Evolutionary conservation across 1,284 basidiomycete genomes (phyloP), one percentile per base, ranked within the genome.

Genomic region (Moniliella sp.): DNA sequence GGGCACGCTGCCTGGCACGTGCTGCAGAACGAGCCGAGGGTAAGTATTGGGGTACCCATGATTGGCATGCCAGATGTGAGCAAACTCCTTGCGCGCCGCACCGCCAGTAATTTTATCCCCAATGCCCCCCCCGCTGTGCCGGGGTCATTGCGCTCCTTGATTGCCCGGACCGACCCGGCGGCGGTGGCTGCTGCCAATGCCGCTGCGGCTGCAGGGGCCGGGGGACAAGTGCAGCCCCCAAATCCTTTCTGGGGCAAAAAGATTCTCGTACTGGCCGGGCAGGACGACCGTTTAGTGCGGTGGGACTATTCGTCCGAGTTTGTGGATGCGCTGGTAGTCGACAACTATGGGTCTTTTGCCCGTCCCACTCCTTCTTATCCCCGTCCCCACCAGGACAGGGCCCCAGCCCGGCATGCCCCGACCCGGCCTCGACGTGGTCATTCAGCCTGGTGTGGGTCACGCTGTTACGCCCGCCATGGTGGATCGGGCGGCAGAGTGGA

Each of bases 1-100:
- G 78, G 78, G 0, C 79, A 82, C 49, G 67, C 76, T 0, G 66
- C 73, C 0, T 82, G 79, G 79, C 67, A 77, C 19, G 64, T 67
- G 1, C 65, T 80, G 7, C 7, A 23, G 10, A 21, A 40, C 25
- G 79, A 83, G 39, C 68, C 74, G 5, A 66, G 76, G 15, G 63
- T 84, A 35, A 66, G 58, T 25, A 64, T 78, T 30, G 78, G 74
- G 1, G 72, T 83, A 16, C 75, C 79, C 3, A 66, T 70, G 44
- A 69, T 70, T 39, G 80, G 78, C 18, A 79, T 78, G 39, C 78
- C 81, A 0, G 75, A 81, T 61, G 78, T 72, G 32, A 37, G 39
- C 18, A 42, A 45, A 12, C 39, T 58, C 16, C 28, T 58, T 1
- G 39, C 40, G 13, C 39, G 39, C 9, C 45, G 56, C 11, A 47